Evolutionary conservation across 169 alveolate genomes (phyloP), one percentile per base, ranked within the genome.

Genomic region (Eimeria necatrix): DNA sequence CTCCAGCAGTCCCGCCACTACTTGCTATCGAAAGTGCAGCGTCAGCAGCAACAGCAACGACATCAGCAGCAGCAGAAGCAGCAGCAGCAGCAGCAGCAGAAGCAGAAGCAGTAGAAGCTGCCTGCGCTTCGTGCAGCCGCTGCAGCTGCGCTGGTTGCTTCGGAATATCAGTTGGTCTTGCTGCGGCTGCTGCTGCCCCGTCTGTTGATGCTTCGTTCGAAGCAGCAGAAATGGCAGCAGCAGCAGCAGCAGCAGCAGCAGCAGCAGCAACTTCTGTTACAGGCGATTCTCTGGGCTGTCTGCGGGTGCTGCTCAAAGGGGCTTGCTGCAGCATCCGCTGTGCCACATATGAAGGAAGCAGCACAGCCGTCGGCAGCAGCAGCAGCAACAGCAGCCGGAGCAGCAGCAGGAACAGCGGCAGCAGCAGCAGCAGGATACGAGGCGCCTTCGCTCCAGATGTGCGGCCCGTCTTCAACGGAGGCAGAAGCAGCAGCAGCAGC

Each of bases 291-390:
- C 90, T 59, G 14, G 71, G 26, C 6, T 59, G 73, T 51, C 56
- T 80, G 73, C 90, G 12, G 90, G 51, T 80, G 71, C 24, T 4
- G 18, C 68, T 80, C n/a, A 80, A 9, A n/a, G 90, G 71, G 56
- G 73, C 73, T n/a, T 52, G 90, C 90, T 80, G 90, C 90, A 80
- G 90, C 90, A 1, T 80, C 90, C 90, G 90, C 52, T 80, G 90
- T 71, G 49, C 90, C 41, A 0, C 52, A 24, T 80, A 80, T 53
- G 73, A 59, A 3, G 56, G 16, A 10, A 24, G 90, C 90, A 80
- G 90, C 71, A 49, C 73, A 32, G 22, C 48, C 90, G 22, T 46
- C 90, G 52, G 53, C 73, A 80, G 90, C 51, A 80, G 90, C 90
- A 80, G 52, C 73, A 80, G 22, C 90, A 80, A 8, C 90, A 0